These are phyloP conservation scores for Fomitopsis palustris DNA, from an alignment of 1,284 basidiomycete genomes.

Conservation along the genomic window DNA sequence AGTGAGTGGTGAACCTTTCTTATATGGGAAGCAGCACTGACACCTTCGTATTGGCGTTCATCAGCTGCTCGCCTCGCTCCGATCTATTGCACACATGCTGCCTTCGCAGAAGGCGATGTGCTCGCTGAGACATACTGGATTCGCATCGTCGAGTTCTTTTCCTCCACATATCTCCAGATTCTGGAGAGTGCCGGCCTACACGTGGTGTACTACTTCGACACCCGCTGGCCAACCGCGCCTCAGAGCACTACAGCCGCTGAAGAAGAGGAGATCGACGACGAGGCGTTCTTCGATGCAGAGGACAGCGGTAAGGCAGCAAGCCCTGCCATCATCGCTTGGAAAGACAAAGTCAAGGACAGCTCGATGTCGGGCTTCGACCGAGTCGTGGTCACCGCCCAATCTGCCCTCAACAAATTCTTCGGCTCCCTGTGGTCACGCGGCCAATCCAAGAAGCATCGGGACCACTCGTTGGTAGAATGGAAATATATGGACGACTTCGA, in stretches of 20 bases:
- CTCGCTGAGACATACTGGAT: constrained; percentile 15
- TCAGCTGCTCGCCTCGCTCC: constrained; percentile 26
- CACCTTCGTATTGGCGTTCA: not conserved
- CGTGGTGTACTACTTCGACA: constrained; percentile 24
- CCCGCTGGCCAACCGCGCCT: constrained; percentile 13
- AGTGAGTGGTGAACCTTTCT: constrained; percentile 25
- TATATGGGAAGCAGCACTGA: not conserved
- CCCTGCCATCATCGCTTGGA: too few species aligned
- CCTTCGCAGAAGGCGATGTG: constrained; percentile 17
- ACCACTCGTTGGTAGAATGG: constrained; percentile 1
- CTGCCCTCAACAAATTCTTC: constrained; percentile 18
- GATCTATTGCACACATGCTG: constrained; percentile 21
- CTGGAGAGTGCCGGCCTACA: constrained; percentile 24
- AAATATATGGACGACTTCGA: constrained; percentile 3
- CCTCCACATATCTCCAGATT: constrained; percentile 26
- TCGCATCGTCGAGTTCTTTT: constrained; percentile 25
- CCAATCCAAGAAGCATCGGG: not conserved
- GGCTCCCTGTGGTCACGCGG: constrained; percentile 11
- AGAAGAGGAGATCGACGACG: not conserved
- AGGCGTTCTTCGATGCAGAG: too few species aligned
- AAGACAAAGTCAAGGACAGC: too few species aligned
- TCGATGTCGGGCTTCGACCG: constrained; percentile 15
- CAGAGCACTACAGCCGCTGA: constrained; percentile 7
- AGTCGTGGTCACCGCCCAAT: constrained; percentile 17
- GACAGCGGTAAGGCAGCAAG: too few species aligned